Conservation (phyloP, 305 asterid genomes). For the Plantago rigida region DNA sequence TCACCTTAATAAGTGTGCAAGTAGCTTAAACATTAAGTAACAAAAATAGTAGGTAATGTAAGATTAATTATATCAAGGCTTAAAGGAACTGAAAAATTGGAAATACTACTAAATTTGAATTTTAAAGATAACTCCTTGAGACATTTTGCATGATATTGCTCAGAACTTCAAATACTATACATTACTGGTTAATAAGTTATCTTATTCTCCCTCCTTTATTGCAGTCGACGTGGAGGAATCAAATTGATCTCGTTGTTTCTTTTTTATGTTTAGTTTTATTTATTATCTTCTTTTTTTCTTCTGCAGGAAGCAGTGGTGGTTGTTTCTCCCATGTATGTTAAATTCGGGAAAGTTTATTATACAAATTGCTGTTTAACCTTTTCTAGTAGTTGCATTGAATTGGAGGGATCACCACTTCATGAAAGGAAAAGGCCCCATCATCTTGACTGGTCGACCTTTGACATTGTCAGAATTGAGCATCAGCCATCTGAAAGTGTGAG, state of each 20-base stretch:
- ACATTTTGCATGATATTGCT: too few species aligned
- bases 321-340: conserved; percentile 45
- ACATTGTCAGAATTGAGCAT: conserved; percentile 40
- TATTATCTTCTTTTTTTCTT: conserved; percentile 14
- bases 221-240: conserved; percentile 6
- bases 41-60: too few species aligned
- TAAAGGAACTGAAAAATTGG: too few species aligned
- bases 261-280: conserved; percentile 16
- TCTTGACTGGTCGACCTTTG: conserved; percentile 45
- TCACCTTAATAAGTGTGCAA: background rate
- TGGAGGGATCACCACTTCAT: conserved; percentile 36
- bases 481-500: conserved; percentile 53
- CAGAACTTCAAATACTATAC: too few species aligned
- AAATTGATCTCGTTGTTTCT: background rate
- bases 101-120: too few species aligned
- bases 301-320: conserved; percentile 52
- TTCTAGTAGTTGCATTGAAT: conserved; percentile 43
- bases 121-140: too few species aligned
- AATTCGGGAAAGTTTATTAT: conserved; percentile 34
- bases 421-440: conserved; percentile 27
- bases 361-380: conserved; percentile 43
- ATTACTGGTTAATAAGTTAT: too few species aligned
- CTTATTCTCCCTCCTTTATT: conserved; percentile 1
- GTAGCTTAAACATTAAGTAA: conserved; percentile 3
- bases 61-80: too few species aligned